phyloP scores from a whole-genome alignment of 1,284 basidiomycete genomes.

The Ceratobasidium sp. region DNA sequence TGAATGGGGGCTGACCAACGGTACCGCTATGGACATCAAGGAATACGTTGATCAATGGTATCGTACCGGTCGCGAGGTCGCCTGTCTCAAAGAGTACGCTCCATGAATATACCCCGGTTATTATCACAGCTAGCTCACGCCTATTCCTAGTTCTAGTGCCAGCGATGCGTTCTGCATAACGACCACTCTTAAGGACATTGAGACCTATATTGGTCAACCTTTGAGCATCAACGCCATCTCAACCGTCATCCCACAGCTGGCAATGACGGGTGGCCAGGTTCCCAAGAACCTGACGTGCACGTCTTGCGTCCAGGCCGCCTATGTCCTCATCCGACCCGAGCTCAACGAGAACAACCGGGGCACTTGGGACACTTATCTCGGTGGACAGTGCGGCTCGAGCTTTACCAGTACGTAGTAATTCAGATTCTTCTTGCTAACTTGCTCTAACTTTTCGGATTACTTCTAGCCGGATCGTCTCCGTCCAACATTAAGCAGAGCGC shows the following conservation, averaged over 20 bases:
- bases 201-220: not conserved
- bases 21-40: not conserved
- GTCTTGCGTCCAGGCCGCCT: constrained; percentile 22
- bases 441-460: not conserved
- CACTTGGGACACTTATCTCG: not conserved
- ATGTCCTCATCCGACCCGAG: constrained; percentile 22
- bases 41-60: not conserved
- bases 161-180: constrained; percentile 13
- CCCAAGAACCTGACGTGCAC: constrained; percentile 26
- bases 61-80: not conserved
- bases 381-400: constrained; percentile 22
- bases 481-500: constrained; percentile 24
- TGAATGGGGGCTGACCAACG: not conserved
- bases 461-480: constrained; percentile 10
- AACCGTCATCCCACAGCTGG: not conserved
- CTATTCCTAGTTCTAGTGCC: not conserved
- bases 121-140: too few relatives aligned
- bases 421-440: not conserved
- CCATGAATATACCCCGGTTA: too few relatives aligned
- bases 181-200: constrained; percentile 22
- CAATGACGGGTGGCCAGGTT: not conserved
- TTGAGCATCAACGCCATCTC: constrained; percentile 6
- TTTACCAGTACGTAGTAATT: constrained; percentile 28
- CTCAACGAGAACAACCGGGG: constrained; percentile 31
- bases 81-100: not conserved